Evolutionary conservation across 1,284 basidiomycete genomes (phyloP).

Genomic region (Ganoderma boninense): DNA sequence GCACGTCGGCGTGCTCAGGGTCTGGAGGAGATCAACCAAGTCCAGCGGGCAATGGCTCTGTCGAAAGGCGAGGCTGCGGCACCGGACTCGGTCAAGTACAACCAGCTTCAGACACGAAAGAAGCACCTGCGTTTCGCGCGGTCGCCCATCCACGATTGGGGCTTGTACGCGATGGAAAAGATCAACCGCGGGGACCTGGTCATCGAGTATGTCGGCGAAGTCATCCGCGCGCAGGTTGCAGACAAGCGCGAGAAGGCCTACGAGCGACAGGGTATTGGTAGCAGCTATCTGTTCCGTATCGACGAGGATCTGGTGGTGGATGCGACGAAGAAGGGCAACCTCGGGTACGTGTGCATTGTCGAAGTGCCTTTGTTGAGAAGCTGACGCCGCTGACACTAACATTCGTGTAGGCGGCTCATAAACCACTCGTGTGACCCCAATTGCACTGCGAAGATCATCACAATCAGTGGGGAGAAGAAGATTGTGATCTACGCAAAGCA

Average conservation of each 20-base stretch:
- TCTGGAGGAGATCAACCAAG: slow-evolving; percentile 94
- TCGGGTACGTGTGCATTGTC: slow-evolving; percentile 81
- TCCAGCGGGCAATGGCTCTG: slow-evolving; percentile 76
- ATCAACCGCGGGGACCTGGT: slow-evolving; percentile 98
- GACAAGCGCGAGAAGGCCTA: slow-evolving; percentile 98
- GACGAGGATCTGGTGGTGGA: slow-evolving; percentile 95
- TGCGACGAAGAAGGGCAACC: slow-evolving; percentile 98
- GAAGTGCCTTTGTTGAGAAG: background rate
- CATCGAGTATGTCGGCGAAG: slow-evolving; percentile 99
- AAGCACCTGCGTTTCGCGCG: slow-evolving; percentile 97
- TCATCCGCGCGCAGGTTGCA: slow-evolving; percentile 94
- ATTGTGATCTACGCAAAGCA: slow-evolving; percentile 99
- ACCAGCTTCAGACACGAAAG: slow-evolving; percentile 97
- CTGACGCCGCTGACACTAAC: slow-evolving; percentile 14
- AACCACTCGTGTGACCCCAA: slow-evolving; percentile 99
- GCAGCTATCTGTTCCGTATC: slow-evolving; percentile 93
- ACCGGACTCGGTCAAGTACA: slow-evolving; percentile 90
- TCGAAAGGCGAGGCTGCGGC: slow-evolving; percentile 78
- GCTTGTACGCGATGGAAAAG: slow-evolving; percentile 94
- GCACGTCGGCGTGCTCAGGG: slow-evolving; percentile 93
- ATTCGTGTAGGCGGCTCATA: slow-evolving; percentile 78
- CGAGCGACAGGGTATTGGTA: slow-evolving; percentile 94
- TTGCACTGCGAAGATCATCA: slow-evolving; percentile 98
- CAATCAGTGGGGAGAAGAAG: slow-evolving; percentile 97
- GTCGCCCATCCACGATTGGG: slow-evolving; percentile 98